Percentiles rank a stretch among this genome's conserved stretches.
Evolutionary conservation across 2,329 filamentous ascomycete genomes (phyloP).

Genomic region (Didymella lethalis): DNA sequence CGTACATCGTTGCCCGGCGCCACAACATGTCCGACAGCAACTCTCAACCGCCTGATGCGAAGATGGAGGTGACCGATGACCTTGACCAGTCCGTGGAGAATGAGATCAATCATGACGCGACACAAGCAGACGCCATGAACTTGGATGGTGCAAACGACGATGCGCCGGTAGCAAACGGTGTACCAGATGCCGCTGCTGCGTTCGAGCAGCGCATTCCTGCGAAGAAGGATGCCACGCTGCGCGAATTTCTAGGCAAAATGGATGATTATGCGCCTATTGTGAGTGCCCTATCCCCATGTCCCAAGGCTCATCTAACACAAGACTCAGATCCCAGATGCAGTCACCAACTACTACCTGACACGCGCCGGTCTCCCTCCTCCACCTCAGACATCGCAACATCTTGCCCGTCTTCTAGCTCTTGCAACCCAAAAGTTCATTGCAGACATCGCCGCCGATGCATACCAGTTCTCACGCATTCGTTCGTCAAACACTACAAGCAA

Average conservation of each 20-base stretch:
- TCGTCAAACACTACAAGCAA: constrained; percentile 90
- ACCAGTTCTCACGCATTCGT: constrained; percentile 95
- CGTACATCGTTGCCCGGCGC: constrained; percentile 16
- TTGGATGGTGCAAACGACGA: constrained; percentile 53
- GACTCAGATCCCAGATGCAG: constrained; percentile 90
- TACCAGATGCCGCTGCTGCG: constrained; percentile 55
- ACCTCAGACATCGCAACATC: constrained; percentile 85
- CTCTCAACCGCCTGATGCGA: constrained; percentile 39
- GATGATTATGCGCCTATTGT: constrained; percentile 98
- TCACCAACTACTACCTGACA: constrained; percentile 97
- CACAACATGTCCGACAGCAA: constrained; percentile 45
- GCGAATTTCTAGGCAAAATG: constrained; percentile 95
- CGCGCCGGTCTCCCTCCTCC: constrained; percentile 93
- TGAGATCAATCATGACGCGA: constrained; percentile 50
- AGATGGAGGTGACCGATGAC: constrained; percentile 47
- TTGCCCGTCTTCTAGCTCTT: constrained; percentile 90
- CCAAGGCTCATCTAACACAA: constrained; percentile 24
- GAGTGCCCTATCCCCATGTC: constrained; percentile 50
- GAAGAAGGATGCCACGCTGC: constrained; percentile 89
- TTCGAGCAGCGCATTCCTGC: constrained; percentile 72
- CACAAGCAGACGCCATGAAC: constrained; percentile 51
- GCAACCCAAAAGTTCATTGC: constrained; percentile 99
- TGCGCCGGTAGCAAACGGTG: constrained; percentile 45
- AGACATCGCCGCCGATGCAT: constrained; percentile 95
- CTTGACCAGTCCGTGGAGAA: constrained; percentile 54